Conservation (phyloP, 257 asterid genomes). For the Gentiana dahurica region DNA sequence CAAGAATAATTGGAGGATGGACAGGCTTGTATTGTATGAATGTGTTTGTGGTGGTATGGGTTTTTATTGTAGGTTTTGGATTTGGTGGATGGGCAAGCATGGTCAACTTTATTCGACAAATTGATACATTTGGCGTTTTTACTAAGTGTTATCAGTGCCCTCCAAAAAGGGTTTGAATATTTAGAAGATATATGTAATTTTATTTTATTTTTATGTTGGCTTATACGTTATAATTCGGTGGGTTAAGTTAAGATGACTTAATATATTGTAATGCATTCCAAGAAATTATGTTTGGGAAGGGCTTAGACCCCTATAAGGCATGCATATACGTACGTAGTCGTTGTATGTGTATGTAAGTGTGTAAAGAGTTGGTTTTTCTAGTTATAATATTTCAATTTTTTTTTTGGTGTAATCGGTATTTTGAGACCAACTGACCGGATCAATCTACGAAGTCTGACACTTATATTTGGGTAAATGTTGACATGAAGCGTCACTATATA, state of each 20-base stretch:
- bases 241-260: neutral
- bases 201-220: neutral
- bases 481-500: too few relatives aligned
- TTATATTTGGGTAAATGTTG: too few relatives aligned
- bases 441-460: too few relatives aligned
- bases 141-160: constrained; percentile 84
- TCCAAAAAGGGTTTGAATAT: constrained; percentile 11
- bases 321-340: too few relatives aligned
- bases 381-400: too few relatives aligned
- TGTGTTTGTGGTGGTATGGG: constrained; percentile 75
- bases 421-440: too few relatives aligned
- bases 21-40: constrained; percentile 48
- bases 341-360: neutral
- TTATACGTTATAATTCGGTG: neutral
- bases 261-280: neutral
- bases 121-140: constrained; percentile 63
- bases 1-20: constrained; percentile 64
- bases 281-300: too few relatives aligned
- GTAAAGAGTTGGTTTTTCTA: constrained; percentile 1
- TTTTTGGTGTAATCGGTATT: neutral
- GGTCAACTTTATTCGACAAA: constrained; percentile 61
- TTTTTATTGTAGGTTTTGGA: constrained; percentile 67
- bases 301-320: too few relatives aligned
- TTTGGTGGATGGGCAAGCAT: constrained; percentile 91
- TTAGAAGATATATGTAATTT: too few relatives aligned